Evolutionary conservation across 2,329 filamentous ascomycete genomes (phyloP), one percentile per base, ranked within the genome.

Genomic region (Botryotinia calthae): DNA sequence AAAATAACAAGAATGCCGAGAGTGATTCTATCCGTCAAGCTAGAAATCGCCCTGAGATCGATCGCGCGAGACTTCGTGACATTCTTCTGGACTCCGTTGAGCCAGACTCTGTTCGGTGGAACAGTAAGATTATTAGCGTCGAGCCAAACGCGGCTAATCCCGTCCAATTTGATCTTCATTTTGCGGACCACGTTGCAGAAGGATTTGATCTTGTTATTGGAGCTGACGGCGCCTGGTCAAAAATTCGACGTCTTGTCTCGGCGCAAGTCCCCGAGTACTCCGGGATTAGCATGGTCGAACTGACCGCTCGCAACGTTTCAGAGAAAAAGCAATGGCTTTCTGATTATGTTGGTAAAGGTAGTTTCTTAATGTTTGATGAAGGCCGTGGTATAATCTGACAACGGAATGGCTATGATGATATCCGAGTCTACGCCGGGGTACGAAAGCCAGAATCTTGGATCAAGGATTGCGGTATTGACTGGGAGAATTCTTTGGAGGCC

Each of bases 181-280:
- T 77, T 56, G 34, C 56, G 4, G 73, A 76, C 34, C 67, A 56
- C 5, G 56, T 73, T 12, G 74, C 70, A 59, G 61, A 66, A 34
- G 74, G 72, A 0, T 83, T 81, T 68, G 83, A 84, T 71, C 74
- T 84, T 1, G 80, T 83, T 9, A 78, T 84, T 46, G 83, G 84
- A 16, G 82, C 82, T 1, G 82, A 83, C 76, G 83, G 83, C 7
- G 82, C 82, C 2, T 84, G 82, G 71, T 81, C 77, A n/a, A 82
- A 79, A 56, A 77, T 84, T 5, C 80, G 84, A 0, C 70, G 51
- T 44, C 61, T 79, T 8, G 70, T 82, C 20, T 78, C 79, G 5
- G 59, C 80, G 34, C 73, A 78, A 8, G 77, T 77, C 64, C 84
- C 83, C 4, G 76, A 76, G 51, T 85, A 84, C 74, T 82, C 81